Percentiles rank a stretch among this genome's conserved stretches.
These are phyloP conservation scores for Periconia macrospinosa DNA, from an alignment of 2,329 filamentous ascomycete species.

Conservation along the genomic window DNA sequence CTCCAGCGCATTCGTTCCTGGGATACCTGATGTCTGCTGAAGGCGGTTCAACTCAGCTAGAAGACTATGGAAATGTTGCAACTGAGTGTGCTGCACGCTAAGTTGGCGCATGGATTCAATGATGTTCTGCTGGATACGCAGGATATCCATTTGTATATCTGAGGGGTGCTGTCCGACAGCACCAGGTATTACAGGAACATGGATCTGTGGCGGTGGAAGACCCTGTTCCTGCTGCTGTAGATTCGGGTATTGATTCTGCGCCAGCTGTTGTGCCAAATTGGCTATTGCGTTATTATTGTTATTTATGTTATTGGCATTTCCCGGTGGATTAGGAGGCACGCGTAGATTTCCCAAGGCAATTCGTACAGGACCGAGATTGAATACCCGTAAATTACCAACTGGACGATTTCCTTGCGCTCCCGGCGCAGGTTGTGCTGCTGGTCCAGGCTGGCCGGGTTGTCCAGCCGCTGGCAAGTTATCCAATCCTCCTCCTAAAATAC, in stretches of 20 bases:
- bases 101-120: slow-evolving; percentile 39
- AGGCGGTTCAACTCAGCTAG: slow-evolving; percentile 35
- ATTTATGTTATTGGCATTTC: slow-evolving; percentile 20
- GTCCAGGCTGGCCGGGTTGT: slow-evolving; percentile 12
- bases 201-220: slow-evolving; percentile 10
- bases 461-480: slow-evolving; percentile 13
- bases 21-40: slow-evolving; percentile 31
- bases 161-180: slow-evolving; percentile 30
- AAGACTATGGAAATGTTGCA: slow-evolving; percentile 36
- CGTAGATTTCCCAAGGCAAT: slow-evolving; percentile 40
- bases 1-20: slow-evolving; percentile 24
- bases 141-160: slow-evolving; percentile 39
- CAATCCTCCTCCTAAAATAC: slow-evolving; percentile 14
- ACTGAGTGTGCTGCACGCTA: slow-evolving; percentile 36
- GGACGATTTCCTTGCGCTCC: slow-evolving; percentile 24
- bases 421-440: slow-evolving; percentile 22
- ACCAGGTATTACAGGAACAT: slow-evolving; percentile 17
- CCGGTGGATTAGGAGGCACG: slow-evolving; percentile 28
- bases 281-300: slow-evolving; percentile 25
- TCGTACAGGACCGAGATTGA: slow-evolving; percentile 40
- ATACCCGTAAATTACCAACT: slow-evolving; percentile 38
- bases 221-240: slow-evolving; percentile 9
- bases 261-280: slow-evolving; percentile 26
- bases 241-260: slow-evolving; percentile 18
- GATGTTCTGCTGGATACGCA: slow-evolving; percentile 42